Evolutionary conservation across 345 rosid genomes (phyloP), one percentile per base, ranked within the genome.

Genomic region (Hevea brasiliensis): DNA sequence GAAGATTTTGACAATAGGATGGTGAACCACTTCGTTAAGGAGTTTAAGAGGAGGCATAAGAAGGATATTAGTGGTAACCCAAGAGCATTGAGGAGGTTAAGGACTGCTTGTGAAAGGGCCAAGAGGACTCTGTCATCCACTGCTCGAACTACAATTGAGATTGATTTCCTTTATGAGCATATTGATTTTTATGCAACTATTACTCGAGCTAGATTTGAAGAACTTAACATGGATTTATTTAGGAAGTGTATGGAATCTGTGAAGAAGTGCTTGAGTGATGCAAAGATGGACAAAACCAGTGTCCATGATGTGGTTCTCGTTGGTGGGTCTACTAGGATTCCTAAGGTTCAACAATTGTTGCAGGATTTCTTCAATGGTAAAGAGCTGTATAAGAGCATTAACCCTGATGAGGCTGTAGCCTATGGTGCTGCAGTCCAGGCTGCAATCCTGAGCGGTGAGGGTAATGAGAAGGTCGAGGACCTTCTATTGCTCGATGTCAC

Each of bases 401-500:
- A 79, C 57, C 82, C 82, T 7, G 85, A 84, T 3, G 91, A 87
- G 61, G 88, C 89, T 35, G 89, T 89, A 57, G 93, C 93, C 12
- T 89, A 79, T 17, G 91, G 91, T 63, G 91, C 91, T 24, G 89
- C 91, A 27, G 89, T 89, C 8, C 91, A 89, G 45, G 92, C 90
- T 3, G 90, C 88, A 0, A 83, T 88, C 67, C 53, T 88, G 72
- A 88, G 86, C 1, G 92, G 92, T 26, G 92, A 88, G 73, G 89
- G 91, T 32, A 86, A 88, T 3, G 89, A 88, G 82, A 88, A 83
- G 81, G 89, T 86, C 6, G 87, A 88, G 73, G 89, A 88, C 23
- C 81, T 87, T 64, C 79, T 87, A 13, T 82, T 88, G 66, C 85
- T 88, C 27, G 88, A 88, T 71, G 88, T 86, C 0, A 83, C 89